Conservation (phyloP, 129 eudicot genomes). For the Pseudognaphalium luteoalbum region DNA sequence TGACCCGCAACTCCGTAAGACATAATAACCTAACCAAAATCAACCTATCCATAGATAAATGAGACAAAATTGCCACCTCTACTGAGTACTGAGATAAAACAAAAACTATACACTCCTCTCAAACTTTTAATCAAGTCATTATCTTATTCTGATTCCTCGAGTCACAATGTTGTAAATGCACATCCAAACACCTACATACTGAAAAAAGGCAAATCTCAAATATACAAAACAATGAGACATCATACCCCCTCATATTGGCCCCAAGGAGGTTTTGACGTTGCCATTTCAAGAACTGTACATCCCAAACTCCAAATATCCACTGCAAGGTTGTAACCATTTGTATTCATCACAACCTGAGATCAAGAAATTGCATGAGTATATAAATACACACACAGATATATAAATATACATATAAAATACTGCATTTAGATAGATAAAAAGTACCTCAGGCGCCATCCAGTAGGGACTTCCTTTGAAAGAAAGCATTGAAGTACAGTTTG, state of each 20-base stretch:
- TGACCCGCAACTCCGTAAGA: not conserved
- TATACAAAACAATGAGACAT: not conserved
- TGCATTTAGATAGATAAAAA: not conserved
- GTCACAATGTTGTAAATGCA: not conserved
- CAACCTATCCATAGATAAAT: not conserved
- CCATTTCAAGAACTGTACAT: slow-evolving; percentile 97
- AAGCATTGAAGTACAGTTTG: slow-evolving; percentile 70
- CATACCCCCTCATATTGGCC: slow-evolving; percentile 95
- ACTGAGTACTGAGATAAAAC: not conserved
- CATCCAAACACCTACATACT: not conserved
- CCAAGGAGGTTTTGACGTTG: slow-evolving; percentile 97
- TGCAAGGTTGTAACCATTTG: slow-evolving; percentile 84
- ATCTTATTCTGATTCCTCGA: not conserved
- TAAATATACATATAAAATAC: not conserved
- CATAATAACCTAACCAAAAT: not conserved
- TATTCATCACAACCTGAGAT: slow-evolving; percentile 84
- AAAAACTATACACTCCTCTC: not conserved
- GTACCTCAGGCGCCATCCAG: slow-evolving; percentile 99
- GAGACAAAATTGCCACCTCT: slow-evolving; percentile 2
- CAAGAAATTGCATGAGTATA: slow-evolving; percentile 15
- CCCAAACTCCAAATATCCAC: slow-evolving; percentile 99
- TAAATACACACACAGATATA: not conserved
- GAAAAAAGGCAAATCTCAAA: not conserved
- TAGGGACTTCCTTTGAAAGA: slow-evolving; percentile 99
- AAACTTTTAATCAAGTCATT: not conserved